Conservation (phyloP, 768 basidiomycete genomes). For the Suillus clintonianus region DNA sequence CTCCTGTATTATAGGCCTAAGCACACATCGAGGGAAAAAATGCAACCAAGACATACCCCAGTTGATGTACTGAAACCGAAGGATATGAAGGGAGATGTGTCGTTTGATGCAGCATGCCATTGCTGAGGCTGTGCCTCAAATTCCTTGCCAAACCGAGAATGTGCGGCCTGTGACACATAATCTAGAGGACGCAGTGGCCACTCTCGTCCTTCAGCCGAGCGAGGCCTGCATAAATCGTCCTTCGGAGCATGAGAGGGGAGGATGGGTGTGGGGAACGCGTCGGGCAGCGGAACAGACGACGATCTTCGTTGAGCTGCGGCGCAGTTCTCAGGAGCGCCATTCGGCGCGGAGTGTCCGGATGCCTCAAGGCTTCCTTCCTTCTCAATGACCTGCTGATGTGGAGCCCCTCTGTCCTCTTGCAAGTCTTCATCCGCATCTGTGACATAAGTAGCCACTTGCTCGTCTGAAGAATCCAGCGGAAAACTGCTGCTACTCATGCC, state of each 20-base stretch:
- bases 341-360: not conserved
- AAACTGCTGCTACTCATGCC: conserved; percentile 13
- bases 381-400: not conserved
- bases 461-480: not conserved
- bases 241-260: not conserved
- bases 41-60: not conserved
- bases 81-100: not conserved
- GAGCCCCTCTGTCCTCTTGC: not conserved
- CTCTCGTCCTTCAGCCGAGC: not conserved
- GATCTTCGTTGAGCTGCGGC: conserved; percentile 2
- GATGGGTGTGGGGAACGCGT: not conserved
- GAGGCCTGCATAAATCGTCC: not conserved
- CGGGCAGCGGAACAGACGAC: conserved; percentile 8
- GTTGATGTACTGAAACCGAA: not conserved
- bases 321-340: not conserved
- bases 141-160: conserved; percentile 2
- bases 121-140: not conserved
- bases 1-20: not conserved
- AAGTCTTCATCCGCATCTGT: not conserved
- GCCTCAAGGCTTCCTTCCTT: not conserved
- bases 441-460: not conserved
- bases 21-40: not conserved
- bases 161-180: conserved; percentile 10
- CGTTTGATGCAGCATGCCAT: not conserved
- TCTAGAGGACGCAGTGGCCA: conserved; percentile 3